Conservation (phyloP, 495 filamentous ascomycete genomes). For the Hypoxylon crocopeplum region DNA sequence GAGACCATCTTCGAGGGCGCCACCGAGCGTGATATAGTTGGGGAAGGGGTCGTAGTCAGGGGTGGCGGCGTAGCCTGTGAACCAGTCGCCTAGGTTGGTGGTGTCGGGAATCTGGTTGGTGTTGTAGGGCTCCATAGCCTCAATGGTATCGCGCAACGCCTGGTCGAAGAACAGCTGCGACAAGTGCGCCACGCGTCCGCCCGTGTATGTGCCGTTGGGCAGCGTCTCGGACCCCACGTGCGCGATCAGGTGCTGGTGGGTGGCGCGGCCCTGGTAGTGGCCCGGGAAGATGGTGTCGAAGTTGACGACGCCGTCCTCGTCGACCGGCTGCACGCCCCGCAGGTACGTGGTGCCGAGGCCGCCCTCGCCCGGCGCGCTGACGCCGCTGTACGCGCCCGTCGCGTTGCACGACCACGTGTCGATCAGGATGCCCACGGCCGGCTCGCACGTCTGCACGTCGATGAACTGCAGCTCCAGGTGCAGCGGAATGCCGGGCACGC, state of each 20-base stretch:
- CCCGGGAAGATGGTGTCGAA: conserved; percentile 67
- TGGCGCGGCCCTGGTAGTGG: conserved; percentile 65
- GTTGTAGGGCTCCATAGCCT: conserved; percentile 61
- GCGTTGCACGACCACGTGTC: conserved; percentile 67
- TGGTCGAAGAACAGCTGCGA: conserved; percentile 67
- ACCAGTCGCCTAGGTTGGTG: conserved; percentile 51
- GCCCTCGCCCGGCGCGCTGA: conserved; percentile 43
- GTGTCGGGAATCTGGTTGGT: conserved; percentile 56
- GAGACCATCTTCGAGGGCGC: conserved; percentile 54
- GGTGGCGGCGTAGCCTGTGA: conserved; percentile 45
- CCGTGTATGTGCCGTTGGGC: conserved; percentile 56
- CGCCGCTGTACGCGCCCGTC: conserved; percentile 61
- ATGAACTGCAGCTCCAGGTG: conserved; percentile 64
- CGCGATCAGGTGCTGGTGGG: conserved; percentile 62
- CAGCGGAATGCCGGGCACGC: conserved; percentile 55
- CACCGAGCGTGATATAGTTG: conserved; percentile 55
- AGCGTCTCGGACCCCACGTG: conserved; percentile 50
- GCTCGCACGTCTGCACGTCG: conserved; percentile 62
- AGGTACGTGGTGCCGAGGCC: conserved; percentile 56
- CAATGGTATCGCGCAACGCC: conserved; percentile 56
- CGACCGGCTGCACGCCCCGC: conserved; percentile 58
- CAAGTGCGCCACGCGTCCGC: conserved; percentile 57
- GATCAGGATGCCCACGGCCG: conserved; percentile 55
- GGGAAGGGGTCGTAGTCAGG: conserved; percentile 50
- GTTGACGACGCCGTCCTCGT: conserved; percentile 61